Evolutionary conservation across 1,284 basidiomycete species (phyloP).

Genomic region (Apiotrichum domesticum): DNA sequence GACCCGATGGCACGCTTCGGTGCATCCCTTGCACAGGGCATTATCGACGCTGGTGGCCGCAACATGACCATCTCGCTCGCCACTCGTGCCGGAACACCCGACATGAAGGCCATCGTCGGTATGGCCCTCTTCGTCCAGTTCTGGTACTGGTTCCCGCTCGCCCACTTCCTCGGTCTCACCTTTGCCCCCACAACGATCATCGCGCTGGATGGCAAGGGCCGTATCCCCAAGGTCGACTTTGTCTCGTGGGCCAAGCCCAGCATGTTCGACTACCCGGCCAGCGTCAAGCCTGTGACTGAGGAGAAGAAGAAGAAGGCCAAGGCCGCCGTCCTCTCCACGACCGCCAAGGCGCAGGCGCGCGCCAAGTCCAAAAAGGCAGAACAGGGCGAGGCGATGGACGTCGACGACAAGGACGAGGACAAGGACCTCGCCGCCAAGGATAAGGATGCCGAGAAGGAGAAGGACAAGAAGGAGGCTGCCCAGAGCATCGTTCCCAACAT

Average conservation of each 20-base stretch:
- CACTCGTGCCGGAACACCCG: slow-evolving; percentile 77
- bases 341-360: slow-evolving; percentile 84
- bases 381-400: slow-evolving; percentile 67
- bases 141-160: slow-evolving; percentile 98
- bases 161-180: slow-evolving; percentile 84
- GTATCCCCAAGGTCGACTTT: slow-evolving; percentile 86
- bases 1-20: slow-evolving; percentile 96
- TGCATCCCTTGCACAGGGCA: slow-evolving; percentile 85
- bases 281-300: slow-evolving; percentile 79
- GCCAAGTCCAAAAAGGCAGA: slow-evolving; percentile 72
- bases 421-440: slow-evolving; percentile 31
- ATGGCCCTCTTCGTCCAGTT: slow-evolving; percentile 96
- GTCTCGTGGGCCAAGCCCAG: slow-evolving; percentile 79
- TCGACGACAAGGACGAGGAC: slow-evolving; percentile 51
- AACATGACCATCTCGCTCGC: slow-evolving; percentile 90
- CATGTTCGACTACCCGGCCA: slow-evolving; percentile 79
- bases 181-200: slow-evolving; percentile 93
- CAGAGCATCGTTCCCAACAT: slow-evolving; percentile 79
- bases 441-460: slow-evolving; percentile 51
- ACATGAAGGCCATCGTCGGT: slow-evolving; percentile 88
- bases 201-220: slow-evolving; percentile 74
- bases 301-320: slow-evolving; percentile 83
- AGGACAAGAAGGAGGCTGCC: slow-evolving; percentile 56
- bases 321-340: slow-evolving; percentile 88
- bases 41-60: slow-evolving; percentile 91